Conservation (phyloP, 2,329 filamentous ascomycete genomes). For the Nemania sp. region DNA sequence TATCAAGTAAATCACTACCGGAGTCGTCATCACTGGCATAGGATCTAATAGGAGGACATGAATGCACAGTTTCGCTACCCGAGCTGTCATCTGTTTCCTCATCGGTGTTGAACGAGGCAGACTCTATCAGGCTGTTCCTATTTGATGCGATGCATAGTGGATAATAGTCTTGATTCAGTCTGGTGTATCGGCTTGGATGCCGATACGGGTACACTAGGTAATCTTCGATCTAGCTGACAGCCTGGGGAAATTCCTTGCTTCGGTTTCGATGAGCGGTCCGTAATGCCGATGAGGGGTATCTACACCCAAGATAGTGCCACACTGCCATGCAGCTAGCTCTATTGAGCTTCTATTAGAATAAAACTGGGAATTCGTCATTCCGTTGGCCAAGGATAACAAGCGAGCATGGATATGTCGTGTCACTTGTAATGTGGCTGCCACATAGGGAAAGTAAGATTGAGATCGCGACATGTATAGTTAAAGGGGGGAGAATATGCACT, state of each 20-base stretch:
- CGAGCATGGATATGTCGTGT: not conserved
- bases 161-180: not conserved
- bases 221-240: no score
- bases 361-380: not conserved
- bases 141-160: not conserved
- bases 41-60: no score
- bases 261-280: conserved; percentile 13
- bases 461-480: not conserved
- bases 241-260: not conserved
- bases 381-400: not conserved
- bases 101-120: not conserved
- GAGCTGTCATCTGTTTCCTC: not conserved
- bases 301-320: not conserved
- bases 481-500: not conserved
- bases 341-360: not conserved
- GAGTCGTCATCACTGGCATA: not conserved
- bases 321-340: not conserved
- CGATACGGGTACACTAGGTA: not conserved
- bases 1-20: not conserved
- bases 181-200: not conserved
- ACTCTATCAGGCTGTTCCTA: not conserved
- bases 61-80: not conserved
- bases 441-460: not conserved
- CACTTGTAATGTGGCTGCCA: no score
- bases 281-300: conserved; percentile 10